Conservation (phyloP, 805 yeast species). For the Lipomyces spencermartinsiae region DNA sequence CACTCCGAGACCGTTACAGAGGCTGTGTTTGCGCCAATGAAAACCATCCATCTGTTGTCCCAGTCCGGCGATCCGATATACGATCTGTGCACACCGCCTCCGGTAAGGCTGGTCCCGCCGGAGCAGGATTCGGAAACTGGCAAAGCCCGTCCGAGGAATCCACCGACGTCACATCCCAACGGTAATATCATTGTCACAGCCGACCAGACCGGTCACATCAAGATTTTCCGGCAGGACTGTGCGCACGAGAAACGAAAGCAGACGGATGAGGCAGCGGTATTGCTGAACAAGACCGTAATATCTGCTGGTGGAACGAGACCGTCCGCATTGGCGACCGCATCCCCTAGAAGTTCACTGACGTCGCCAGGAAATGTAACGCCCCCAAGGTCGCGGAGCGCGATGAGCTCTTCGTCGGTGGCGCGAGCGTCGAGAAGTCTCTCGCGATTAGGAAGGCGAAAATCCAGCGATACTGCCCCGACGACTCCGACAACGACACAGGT, state of each 20-base stretch:
- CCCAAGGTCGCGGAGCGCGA: conserved; percentile 14
- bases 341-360: not conserved
- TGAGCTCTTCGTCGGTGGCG: not conserved
- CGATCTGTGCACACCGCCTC: conserved; percentile 57
- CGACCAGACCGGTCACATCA: conserved; percentile 72
- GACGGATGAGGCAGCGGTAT: conserved; percentile 21
- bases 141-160: conserved; percentile 10
- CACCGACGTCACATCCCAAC: conserved; percentile 36
- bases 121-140: conserved; percentile 4
- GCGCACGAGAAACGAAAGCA: conserved; percentile 52
- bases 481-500: not conserved
- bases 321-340: not conserved
- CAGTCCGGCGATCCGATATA: conserved; percentile 80
- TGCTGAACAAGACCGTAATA: conserved; percentile 11
- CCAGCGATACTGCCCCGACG: not conserved
- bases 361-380: conserved; percentile 5
- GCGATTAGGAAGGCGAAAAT: conserved; percentile 13
- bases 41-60: conserved; percentile 67
- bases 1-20: conserved; percentile 75
- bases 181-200: conserved; percentile 71
- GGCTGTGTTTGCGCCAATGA: conserved; percentile 77
- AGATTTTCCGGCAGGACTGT: conserved; percentile 82
- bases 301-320: conserved; percentile 5
- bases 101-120: conserved; percentile 33
- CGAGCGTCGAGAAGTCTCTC: conserved; percentile 18